Evolutionary conservation across 1,284 basidiomycete species (phyloP).

Genomic region (Malassezia globosa): DNA sequence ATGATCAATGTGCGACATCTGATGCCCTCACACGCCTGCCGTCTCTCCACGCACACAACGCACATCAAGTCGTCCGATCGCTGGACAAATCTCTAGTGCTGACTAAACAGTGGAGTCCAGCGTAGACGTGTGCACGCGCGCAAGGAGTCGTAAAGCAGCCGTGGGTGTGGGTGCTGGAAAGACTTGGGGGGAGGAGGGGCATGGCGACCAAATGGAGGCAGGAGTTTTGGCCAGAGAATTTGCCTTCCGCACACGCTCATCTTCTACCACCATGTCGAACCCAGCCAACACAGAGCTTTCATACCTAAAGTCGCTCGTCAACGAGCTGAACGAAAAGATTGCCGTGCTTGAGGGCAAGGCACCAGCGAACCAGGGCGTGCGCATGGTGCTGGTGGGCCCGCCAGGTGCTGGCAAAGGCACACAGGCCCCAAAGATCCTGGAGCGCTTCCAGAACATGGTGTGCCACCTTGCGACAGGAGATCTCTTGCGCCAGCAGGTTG

Average conservation of each 20-base stretch:
- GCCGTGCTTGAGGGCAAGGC: constrained; percentile 26
- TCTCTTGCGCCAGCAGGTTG: constrained; percentile 91
- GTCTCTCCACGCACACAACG: no score
- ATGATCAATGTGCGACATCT: no score
- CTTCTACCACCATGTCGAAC: constrained; percentile 1
- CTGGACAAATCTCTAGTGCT: no score
- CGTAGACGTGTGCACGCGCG: no score
- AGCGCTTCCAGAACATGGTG: constrained; percentile 68
- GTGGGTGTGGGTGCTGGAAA: no score
- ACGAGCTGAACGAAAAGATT: constrained; percentile 44
- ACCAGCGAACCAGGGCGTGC: constrained; percentile 39
- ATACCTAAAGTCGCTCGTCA: constrained; percentile 42
- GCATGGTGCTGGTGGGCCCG: constrained; percentile 86
- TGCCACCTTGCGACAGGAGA: constrained; percentile 97
- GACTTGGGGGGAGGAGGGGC: no score
- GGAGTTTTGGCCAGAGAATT: no score
- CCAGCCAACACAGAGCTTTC: constrained; percentile 23
- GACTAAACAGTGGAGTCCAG: no score
- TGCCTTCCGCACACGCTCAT: not conserved
- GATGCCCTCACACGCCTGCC: no score
- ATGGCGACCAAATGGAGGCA: no score
- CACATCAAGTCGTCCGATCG: no score
- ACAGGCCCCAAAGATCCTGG: constrained; percentile 83
- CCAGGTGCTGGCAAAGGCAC: constrained; percentile 99
- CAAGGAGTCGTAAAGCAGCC: no score